Conservation (phyloP, 2,329 filamentous ascomycete species). For the Fusarium tupiense region DNA sequence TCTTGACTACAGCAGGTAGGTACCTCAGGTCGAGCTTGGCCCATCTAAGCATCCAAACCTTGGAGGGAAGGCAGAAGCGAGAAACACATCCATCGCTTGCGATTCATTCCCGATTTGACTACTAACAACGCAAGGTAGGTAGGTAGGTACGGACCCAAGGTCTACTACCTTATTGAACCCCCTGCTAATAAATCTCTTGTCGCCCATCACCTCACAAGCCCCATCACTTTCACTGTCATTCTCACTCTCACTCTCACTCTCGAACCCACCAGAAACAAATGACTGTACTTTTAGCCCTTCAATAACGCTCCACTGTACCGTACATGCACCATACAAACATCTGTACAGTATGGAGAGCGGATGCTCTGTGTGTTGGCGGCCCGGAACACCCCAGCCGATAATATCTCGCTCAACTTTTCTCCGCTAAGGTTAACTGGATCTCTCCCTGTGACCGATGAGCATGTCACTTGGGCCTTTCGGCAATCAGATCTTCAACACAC, state of each 20-base stretch:
- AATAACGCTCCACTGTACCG: not conserved
- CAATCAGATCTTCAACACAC: slow-evolving; percentile 23
- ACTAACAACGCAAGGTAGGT: not conserved
- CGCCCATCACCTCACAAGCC: not conserved
- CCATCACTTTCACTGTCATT: not conserved
- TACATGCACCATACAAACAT: not conserved
- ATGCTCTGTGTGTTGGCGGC: not conserved
- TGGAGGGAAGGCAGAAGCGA: not conserved
- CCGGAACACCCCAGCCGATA: not conserved
- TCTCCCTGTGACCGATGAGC: not conserved
- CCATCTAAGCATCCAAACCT: not conserved
- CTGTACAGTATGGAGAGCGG: not conserved
- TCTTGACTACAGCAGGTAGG: not conserved
- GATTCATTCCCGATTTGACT: not conserved
- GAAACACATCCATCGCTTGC: not conserved
- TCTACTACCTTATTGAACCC: not conserved
- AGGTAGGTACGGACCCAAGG: not conserved
- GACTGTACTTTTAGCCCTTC: not conserved
- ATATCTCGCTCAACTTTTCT: not conserved
- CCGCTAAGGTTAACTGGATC: not conserved
- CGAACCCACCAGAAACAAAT: not conserved
- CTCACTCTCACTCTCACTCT: not conserved
- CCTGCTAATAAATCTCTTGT: not conserved
- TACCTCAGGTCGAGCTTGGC: not conserved
- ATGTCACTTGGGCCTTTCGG: slow-evolving; percentile 15